Conservation (phyloP, 306 rosid species). For the peach (Prunus persica) region DNA sequence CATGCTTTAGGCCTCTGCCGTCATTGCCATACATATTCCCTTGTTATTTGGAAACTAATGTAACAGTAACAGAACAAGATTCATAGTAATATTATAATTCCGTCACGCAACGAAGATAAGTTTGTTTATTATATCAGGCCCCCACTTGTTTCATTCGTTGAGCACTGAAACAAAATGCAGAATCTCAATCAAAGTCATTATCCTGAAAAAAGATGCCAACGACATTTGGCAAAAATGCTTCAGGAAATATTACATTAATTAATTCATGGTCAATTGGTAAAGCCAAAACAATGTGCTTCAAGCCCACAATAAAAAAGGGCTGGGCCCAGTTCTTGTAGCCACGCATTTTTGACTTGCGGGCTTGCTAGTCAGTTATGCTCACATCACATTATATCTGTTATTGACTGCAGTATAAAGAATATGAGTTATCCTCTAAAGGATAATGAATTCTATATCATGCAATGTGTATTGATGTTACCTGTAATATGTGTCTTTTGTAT, state of each 20-base stretch:
- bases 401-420: not conserved
- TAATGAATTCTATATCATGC: not conserved
- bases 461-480: not conserved
- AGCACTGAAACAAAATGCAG: not conserved
- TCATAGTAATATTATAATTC: not conserved
- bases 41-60: not conserved
- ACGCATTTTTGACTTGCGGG: no score
- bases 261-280: no score
- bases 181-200: not conserved
- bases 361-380: not conserved
- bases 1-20: no score
- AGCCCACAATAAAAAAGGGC: no score
- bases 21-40: not conserved
- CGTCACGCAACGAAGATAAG: not conserved
- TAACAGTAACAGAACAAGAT: not conserved
- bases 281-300: no score
- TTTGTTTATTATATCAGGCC: not conserved
- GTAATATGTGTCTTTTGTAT: not conserved
- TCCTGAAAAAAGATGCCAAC: not conserved
- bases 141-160: not conserved
- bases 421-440: not conserved
- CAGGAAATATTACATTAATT: not conserved
- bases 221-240: not conserved
- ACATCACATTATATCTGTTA: not conserved
- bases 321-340: no score